A percentile compares a stretch with the other conserved stretches of the same genome.
Evolutionary conservation across 2,329 filamentous ascomycete genomes (phyloP).

Genomic region (Nemania bipapillata): DNA sequence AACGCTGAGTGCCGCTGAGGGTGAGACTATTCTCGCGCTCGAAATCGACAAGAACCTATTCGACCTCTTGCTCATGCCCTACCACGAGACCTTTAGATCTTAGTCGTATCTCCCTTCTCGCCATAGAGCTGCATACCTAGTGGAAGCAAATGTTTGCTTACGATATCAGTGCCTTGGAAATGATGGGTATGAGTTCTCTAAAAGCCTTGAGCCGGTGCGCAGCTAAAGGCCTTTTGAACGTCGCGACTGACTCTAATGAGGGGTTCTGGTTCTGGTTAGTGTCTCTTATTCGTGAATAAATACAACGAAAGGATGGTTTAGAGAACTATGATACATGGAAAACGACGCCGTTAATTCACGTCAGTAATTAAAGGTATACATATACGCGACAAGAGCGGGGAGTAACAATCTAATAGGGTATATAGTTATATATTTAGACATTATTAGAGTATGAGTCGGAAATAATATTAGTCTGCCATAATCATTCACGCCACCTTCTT

Average conservation of each 20-base stretch:
- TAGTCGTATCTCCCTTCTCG: constrained; percentile 34
- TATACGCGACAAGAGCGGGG: too few species aligned
- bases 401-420: too few species aligned
- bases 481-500: not conserved
- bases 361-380: too few species aligned
- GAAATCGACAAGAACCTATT: constrained; percentile 12
- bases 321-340: too few species aligned
- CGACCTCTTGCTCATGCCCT: not conserved
- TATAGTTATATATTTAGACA: too few species aligned
- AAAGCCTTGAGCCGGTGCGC: constrained; percentile 13
- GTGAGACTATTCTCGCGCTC: not conserved
- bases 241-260: too few species aligned
- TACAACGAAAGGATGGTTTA: too few species aligned
- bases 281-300: too few species aligned
- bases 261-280: too few species aligned
- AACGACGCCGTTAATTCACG: too few species aligned
- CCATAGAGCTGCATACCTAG: constrained; percentile 56
- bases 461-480: too few species aligned
- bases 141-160: constrained; percentile 40
- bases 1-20: not conserved
- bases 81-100: constrained; percentile 14
- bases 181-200: constrained; percentile 21
- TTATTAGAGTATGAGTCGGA: too few species aligned
- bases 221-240: constrained; percentile 7
- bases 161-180: constrained; percentile 27